Conservation (phyloP, 371 early-diverging fungal species). For the Rhizopus arrhizus region DNA sequence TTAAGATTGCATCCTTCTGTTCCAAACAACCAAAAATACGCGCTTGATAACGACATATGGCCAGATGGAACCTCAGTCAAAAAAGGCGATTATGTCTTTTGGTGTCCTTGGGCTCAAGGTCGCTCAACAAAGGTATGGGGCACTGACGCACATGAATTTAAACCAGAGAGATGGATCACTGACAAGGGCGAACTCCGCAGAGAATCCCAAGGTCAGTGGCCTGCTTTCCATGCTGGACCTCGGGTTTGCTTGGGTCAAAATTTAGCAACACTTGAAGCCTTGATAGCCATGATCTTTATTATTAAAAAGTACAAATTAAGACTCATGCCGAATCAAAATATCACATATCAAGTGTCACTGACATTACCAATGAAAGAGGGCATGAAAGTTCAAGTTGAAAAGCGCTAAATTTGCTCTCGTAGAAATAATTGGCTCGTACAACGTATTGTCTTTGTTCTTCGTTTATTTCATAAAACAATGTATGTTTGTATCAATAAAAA, state of each 20-base stretch:
- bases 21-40: slow-evolving; percentile 66
- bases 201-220: slow-evolving; percentile 50
- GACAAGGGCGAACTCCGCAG: slow-evolving; percentile 38
- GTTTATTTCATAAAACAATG: no score
- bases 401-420: slow-evolving; percentile 1
- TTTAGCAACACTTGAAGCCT: slow-evolving; percentile 50
- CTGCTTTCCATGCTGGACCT: slow-evolving; percentile 71
- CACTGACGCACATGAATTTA: slow-evolving; percentile 53
- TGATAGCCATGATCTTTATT: slow-evolving; percentile 45
- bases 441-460: no score
- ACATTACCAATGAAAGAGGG: slow-evolving; percentile 56
- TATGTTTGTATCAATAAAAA: no score
- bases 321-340: slow-evolving; percentile 39
- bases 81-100: slow-evolving; percentile 57
- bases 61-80: slow-evolving; percentile 69
- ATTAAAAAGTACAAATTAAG: slow-evolving; percentile 44
- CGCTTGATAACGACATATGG: slow-evolving; percentile 65
- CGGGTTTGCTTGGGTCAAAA: slow-evolving; percentile 66
- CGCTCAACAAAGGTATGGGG: slow-evolving; percentile 66
- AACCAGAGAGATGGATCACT: slow-evolving; percentile 66
- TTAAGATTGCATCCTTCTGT: slow-evolving; percentile 75
- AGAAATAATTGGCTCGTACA: no score
- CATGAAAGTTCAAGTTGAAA: slow-evolving; percentile 39
- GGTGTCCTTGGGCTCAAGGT: slow-evolving; percentile 62
- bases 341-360: slow-evolving; percentile 40